Evolutionary conservation across 1,139 yeast genomes (phyloP).

Genomic region (Hanseniaspora sp.): DNA sequence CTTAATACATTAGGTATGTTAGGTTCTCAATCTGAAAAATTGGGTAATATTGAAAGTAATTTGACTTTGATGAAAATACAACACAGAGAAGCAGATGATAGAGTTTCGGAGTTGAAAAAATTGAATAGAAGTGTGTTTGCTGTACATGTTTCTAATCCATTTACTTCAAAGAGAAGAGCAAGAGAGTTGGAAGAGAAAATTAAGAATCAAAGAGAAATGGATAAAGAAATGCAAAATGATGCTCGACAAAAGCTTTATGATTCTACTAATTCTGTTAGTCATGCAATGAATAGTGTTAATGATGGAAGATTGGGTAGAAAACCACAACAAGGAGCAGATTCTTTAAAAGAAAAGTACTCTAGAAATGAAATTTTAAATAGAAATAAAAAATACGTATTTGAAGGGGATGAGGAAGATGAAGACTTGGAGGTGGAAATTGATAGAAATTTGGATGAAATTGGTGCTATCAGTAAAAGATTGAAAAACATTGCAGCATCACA

Average conservation of each 20-base stretch:
- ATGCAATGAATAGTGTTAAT: slow-evolving; percentile 22
- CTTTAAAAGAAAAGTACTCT: slow-evolving; percentile 29
- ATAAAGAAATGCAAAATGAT: slow-evolving; percentile 37
- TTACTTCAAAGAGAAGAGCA: slow-evolving; percentile 67
- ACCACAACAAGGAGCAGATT: slow-evolving; percentile 23
- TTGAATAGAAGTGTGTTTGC: slow-evolving; percentile 74
- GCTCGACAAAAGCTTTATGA: slow-evolving; percentile 36
- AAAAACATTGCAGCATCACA: slow-evolving; percentile 42
- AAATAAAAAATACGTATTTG: slow-evolving; percentile 43
- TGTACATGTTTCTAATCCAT: slow-evolving; percentile 75
- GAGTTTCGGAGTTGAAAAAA: slow-evolving; percentile 68
- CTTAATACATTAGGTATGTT: slow-evolving; percentile 82
- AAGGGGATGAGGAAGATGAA: slow-evolving; percentile 51
- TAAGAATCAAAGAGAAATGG: slow-evolving; percentile 54
- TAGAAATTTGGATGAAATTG: slow-evolving; percentile 41
- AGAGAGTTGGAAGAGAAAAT: slow-evolving; percentile 66
- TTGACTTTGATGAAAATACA: slow-evolving; percentile 71
- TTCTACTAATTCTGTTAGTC: slow-evolving; percentile 41
- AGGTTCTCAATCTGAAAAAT: slow-evolving; percentile 81
- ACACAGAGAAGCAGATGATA: slow-evolving; percentile 70
- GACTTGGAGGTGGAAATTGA: slow-evolving; percentile 50
- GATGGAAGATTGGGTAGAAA: slow-evolving; percentile 21
- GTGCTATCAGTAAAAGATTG: slow-evolving; percentile 39
- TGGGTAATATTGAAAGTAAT: slow-evolving; percentile 69
- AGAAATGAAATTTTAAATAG: slow-evolving; percentile 32